Conservation (phyloP, 305 asterid genomes). For the Fraxinus paxiana region DNA sequence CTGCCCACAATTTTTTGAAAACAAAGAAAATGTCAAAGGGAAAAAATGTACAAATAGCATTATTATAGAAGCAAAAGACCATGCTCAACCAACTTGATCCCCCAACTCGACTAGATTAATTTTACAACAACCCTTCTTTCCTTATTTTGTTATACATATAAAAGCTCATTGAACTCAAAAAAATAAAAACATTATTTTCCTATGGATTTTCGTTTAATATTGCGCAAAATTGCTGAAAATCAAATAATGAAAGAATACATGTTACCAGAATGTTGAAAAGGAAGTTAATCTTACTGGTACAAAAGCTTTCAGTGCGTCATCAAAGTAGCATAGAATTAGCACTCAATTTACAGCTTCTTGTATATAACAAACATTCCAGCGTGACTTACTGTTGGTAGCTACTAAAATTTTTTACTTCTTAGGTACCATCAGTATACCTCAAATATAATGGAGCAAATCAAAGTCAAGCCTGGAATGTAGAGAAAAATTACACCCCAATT, state of each 20-base stretch:
- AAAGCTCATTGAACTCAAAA: not conserved
- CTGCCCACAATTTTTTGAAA: not conserved
- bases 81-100: not conserved
- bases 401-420: slow-evolving; percentile 6
- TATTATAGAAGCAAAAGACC: not conserved
- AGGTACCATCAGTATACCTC: slow-evolving; percentile 13
- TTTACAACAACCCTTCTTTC: not conserved
- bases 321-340: not conserved
- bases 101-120: not conserved
- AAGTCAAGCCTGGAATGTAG: not conserved
- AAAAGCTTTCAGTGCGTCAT: not conserved
- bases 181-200: not conserved
- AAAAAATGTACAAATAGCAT: not conserved
- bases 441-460: slow-evolving; percentile 13
- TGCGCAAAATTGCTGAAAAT: not conserved
- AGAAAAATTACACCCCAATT: not conserved
- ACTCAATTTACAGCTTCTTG: slow-evolving; percentile 16
- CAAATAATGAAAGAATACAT: not conserved
- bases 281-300: not conserved
- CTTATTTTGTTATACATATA: not conserved
- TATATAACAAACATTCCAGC: slow-evolving; percentile 21
- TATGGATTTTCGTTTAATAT: not conserved
- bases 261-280: not conserved
- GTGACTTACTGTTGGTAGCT: not conserved
- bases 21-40: not conserved